phyloP scores from a whole-genome alignment of 768 basidiomycete species.

The Macrolepiota fuliginosa region DNA sequence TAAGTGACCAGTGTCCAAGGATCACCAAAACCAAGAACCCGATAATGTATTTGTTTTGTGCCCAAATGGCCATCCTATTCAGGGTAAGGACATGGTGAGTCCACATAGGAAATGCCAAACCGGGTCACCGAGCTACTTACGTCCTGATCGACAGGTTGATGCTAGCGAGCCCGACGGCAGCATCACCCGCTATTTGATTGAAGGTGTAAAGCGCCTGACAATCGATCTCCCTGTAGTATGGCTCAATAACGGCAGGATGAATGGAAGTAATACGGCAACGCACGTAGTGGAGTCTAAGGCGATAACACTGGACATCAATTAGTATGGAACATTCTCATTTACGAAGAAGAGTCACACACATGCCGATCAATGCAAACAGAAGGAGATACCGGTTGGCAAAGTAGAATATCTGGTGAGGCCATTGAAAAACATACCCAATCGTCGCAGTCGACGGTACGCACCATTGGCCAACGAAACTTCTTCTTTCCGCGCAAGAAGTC shows the following conservation, averaged over 20 bases:
- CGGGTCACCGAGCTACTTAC: conserved; percentile 31
- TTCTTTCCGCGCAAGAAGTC: conserved; percentile 54
- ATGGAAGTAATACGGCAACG: conserved; percentile 13
- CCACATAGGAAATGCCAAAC: not conserved
- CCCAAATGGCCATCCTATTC: conserved; percentile 61
- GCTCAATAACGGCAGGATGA: not conserved
- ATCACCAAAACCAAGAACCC: conserved; percentile 49
- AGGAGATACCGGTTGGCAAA: conserved; percentile 66
- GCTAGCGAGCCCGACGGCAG: conserved; percentile 56
- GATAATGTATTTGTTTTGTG: conserved; percentile 52
- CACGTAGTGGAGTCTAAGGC: conserved; percentile 49
- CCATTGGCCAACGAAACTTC: conserved; percentile 67
- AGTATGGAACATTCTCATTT: not conserved
- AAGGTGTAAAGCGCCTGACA: conserved; percentile 66
- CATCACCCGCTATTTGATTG: conserved; percentile 50
- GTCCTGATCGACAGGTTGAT: conserved; percentile 60
- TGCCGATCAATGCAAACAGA: conserved; percentile 64
- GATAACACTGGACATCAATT: conserved; percentile 35
- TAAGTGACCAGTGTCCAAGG: conserved; percentile 69
- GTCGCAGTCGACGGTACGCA: conserved; percentile 23
- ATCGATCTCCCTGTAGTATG: conserved; percentile 43
- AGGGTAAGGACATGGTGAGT: not conserved
- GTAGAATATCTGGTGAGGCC: conserved; percentile 51
- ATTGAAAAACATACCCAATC: not conserved
- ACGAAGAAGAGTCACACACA: conserved; percentile 41